Base-by-base conservation (phyloP, 306 rosid genomes). In the Hylodesmum podocarpum region DNA sequence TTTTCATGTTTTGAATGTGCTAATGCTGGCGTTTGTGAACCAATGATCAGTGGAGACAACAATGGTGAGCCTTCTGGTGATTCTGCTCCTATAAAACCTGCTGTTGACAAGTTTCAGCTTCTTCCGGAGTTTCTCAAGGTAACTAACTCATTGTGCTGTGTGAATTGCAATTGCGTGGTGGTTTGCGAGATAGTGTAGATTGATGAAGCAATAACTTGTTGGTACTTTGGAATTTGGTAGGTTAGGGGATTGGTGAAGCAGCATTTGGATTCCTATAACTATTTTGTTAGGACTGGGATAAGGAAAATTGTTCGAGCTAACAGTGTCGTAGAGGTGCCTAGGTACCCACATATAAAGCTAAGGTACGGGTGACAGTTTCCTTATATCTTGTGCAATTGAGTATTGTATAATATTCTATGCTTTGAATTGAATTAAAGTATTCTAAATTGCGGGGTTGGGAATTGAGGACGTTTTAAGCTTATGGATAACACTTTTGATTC, bases 41-140 rank as follows among this genome's bases (percentile, higher is more conserved):
- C n/a, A n/a, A n/a, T n/a, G n/a, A n/a, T n/a, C n/a, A n/a, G n/a
- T n/a, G n/a, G n/a, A n/a, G n/a, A n/a, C n/a, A n/a, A n/a, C n/a
- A n/a, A n/a, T n/a, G 22, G 5, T 57, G 65, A 57, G 24, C 70
- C 77, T 19, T 33, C 59, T 1, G 76, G 28, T 33, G 61, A 75
- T 47, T 64, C 78, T 3, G 95, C 94, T 55, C 98, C 98, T 0
- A 34, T 91, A 57, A 94, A 94, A 83, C 79, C 94, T 3, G 89
- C 94, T 22, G 93, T 87, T 21, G 97, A 92, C 79, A 95, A 95
- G 80, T 95, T 54, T 77, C 90, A 90, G 76, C 96, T 90, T 50
- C 83, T 95, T 75, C 98, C 98, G 0, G 96, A 95, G 77, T 92
- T 95, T 74, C 81, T 95, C 8, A 92, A 95, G 93, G 98, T 94